A percentile compares a stretch with the other conserved stretches of the same genome.
These are phyloP conservation scores for Phaeotremella skinneri DNA, from an alignment of 768 basidiomycete genomes.

Conservation along the genomic window DNA sequence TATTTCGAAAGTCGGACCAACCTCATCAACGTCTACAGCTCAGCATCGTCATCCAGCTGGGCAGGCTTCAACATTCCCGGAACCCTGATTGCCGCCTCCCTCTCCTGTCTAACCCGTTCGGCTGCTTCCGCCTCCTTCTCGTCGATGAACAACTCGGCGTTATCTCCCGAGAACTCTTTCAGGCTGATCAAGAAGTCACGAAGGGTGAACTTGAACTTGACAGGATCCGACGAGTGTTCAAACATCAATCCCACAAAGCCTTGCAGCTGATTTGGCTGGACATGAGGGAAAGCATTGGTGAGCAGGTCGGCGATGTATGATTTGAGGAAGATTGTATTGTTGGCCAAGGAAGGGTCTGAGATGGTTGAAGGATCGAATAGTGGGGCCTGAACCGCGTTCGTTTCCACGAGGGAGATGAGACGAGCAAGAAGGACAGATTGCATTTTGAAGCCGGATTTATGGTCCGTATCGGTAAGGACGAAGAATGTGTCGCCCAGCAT, in stretches of 20 bases:
- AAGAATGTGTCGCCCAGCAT: constrained; percentile 95
- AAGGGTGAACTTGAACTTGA: constrained; percentile 73
- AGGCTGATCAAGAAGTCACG: constrained; percentile 98
- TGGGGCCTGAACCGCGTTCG: constrained; percentile 72
- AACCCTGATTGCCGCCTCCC: constrained; percentile 83
- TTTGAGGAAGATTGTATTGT: constrained; percentile 73
- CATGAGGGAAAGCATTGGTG: constrained; percentile 85
- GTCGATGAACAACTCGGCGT: constrained; percentile 85
- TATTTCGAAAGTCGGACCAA: too few relatives aligned
- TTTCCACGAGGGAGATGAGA: constrained; percentile 88
- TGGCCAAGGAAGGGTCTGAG: constrained; percentile 63
- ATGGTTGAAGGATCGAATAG: constrained; percentile 73
- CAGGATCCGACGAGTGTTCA: constrained; percentile 53
- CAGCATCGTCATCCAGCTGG: constrained; percentile 81
- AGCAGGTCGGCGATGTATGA: constrained; percentile 83
- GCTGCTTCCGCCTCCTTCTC: constrained; percentile 87
- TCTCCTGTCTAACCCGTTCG: constrained; percentile 75
- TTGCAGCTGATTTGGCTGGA: constrained; percentile 60
- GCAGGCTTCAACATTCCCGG: constrained; percentile 98
- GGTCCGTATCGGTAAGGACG: constrained; percentile 94
- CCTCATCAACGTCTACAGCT: constrained; percentile 50
- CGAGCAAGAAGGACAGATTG: constrained; percentile 88
- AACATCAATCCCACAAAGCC: constrained; percentile 54
- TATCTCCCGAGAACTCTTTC: constrained; percentile 95
- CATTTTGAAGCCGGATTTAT: constrained; percentile 95